Percentiles rank a stretch among this genome's conserved stretches.
These are phyloP conservation scores for Barnettozyma vustinii DNA, from an alignment of 805 yeast genomes.

Conservation along the genomic window DNA sequence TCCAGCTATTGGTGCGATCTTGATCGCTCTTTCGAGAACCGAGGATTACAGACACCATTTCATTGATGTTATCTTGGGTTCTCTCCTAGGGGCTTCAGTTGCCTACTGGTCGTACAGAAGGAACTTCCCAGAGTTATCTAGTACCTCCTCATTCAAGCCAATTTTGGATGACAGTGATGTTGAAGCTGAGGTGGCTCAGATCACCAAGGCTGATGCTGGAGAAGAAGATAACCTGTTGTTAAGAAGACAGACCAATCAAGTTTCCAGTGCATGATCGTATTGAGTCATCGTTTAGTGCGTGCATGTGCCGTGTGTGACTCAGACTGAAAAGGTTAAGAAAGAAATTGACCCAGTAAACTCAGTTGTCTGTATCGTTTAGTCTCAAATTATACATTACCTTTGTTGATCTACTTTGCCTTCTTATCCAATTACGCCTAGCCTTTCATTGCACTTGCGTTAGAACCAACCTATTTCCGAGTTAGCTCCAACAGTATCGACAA, in stretches of 20 bases:
- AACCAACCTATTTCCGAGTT: no score
- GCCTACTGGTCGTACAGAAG: constrained; percentile 43
- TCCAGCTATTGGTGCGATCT: constrained; percentile 65
- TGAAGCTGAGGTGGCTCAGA: constrained; percentile 21
- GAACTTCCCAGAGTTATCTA: constrained; percentile 34
- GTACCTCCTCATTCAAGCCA: constrained; percentile 34
- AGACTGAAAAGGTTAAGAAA: neutral
- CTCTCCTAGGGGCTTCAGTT: constrained; percentile 53
- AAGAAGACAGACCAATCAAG: constrained; percentile 5
- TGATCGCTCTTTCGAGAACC: constrained; percentile 81
- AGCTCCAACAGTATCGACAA: no score
- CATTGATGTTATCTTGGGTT: constrained; percentile 74
- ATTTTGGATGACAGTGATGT: constrained; percentile 36
- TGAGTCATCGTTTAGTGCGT: neutral
- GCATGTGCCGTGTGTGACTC: neutral
- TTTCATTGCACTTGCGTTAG: no score
- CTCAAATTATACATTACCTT: neutral
- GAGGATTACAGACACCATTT: constrained; percentile 94
- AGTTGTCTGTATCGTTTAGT: no score
- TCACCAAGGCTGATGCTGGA: constrained; percentile 17
- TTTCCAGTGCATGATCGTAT: neutral
- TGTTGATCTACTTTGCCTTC: no score
- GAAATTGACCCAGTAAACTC: neutral
- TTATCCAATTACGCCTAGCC: no score
- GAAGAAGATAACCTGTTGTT: constrained; percentile 14